These are phyloP conservation scores for Exophiala bonariae DNA, from an alignment of 2,329 filamentous ascomycete species.

Conservation along the genomic window DNA sequence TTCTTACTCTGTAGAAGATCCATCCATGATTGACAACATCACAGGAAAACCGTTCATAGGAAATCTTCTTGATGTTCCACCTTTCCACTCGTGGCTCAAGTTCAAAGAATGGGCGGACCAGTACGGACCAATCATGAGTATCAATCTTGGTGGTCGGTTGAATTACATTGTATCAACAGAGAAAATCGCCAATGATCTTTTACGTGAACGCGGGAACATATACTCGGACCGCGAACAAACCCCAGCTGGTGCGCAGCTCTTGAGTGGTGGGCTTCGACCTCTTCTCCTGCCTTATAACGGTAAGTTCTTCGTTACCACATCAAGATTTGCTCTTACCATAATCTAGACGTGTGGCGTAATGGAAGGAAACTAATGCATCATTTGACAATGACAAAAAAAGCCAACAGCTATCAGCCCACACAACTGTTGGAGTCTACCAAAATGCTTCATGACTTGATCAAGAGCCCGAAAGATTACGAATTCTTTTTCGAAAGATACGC, in stretches of 20 bases:
- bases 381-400: conserved; percentile 33
- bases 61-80: conserved; percentile 37
- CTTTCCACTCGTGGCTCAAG: conserved; percentile 41
- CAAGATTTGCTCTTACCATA: too few species aligned
- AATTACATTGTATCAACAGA: conserved; percentile 39
- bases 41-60: conserved; percentile 30
- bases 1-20: too few species aligned
- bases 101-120: conserved; percentile 38
- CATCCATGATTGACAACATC: too few species aligned
- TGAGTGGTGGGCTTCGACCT: conserved; percentile 30
- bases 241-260: conserved; percentile 34
- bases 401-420: conserved; percentile 32
- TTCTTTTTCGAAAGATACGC: conserved; percentile 39
- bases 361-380: conserved; percentile 36
- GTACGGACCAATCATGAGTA: conserved; percentile 43
- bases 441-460: conserved; percentile 33
- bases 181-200: conserved; percentile 42
- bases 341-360: conserved; percentile 33
- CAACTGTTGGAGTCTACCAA: conserved; percentile 34
- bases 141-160: conserved; percentile 42
- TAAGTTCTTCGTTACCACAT: too few species aligned
- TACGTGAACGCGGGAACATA: conserved; percentile 40
- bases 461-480: conserved; percentile 34
- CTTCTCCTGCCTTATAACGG: conserved; percentile 33
- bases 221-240: conserved; percentile 39